Evolutionary conservation across 164 flowering plant species (phyloP), one percentile per base, ranked within the genome.

Genomic region (Aristolochia fimbriata): DNA sequence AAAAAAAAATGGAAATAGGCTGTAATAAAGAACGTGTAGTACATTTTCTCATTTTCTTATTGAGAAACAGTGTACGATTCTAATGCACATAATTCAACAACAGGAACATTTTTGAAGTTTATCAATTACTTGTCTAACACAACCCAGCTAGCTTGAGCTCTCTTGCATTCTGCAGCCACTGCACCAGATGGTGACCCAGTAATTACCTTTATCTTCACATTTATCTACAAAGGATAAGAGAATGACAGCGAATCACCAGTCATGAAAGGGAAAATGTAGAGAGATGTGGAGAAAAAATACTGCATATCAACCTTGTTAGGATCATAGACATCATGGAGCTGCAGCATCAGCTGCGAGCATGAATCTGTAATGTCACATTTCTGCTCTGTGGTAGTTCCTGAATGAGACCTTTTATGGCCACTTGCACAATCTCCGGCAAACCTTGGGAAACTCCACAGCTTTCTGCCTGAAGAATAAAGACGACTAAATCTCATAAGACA

Each of bases 311-410:
- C 99, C 86, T 88, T 88, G 61, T 90, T 83, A 49, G 95, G 96
- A 76, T 93, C 92, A 76, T 88, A 90, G 64, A 89, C 96, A 69
- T 87, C 95, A 58, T 87, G 90, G 43, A 93, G 93, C 76, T 86
- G 96, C 64, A 90, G 93, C 65, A 93, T 86, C 99, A 93, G 88
- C 69, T 93, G 97, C n/a, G 97, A 93, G 71, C 82, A 90, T 11
- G 90, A 77, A 74, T 93, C 97, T 10, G 89, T 77, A 43, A 93
- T 79, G 67, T 93, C 96, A 51, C 58, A 72, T 70, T 85, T 90
- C 59, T 80, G 87, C 68, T 90, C 99, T 47, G 83, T 62, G 68
- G 49, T 77, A 58, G 87, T 70, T 58, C 82, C 87, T 1, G 77
- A 49, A 45, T 72, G 67, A 70, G 87, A 76, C 73, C 70, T 84